These are phyloP conservation scores for Middelhovenomyces tepae DNA, from an alignment of 805 yeast species.

Conservation along the genomic window DNA sequence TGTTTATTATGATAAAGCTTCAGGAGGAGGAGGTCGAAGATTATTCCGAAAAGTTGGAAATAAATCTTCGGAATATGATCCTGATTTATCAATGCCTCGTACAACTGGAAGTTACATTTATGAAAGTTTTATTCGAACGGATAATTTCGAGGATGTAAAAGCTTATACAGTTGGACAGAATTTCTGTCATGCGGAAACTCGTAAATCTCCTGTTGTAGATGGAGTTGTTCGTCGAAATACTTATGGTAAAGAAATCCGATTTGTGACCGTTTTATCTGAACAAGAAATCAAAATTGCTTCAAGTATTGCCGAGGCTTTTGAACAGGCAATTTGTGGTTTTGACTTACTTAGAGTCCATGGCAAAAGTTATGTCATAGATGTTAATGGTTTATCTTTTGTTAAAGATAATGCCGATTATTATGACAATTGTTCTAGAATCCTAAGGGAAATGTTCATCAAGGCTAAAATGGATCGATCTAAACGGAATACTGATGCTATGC, in stretches of 20 bases:
- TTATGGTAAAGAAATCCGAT: slow-evolving; percentile 93
- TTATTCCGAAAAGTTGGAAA: slow-evolving; percentile 94
- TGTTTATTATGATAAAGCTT: slow-evolving; percentile 76
- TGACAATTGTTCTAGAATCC: slow-evolving; percentile 68
- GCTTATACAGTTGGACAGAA: slow-evolving; percentile 92
- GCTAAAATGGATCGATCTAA: slow-evolving; percentile 34
- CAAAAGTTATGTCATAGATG: slow-evolving; percentile 87
- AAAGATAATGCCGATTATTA: slow-evolving; percentile 84
- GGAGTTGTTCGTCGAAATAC: slow-evolving; percentile 96
- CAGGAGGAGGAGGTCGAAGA: slow-evolving; percentile 97
- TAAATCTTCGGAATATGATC: slow-evolving; percentile 93
- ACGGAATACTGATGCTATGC: slow-evolving; percentile 18
- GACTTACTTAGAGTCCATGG: slow-evolving; percentile 87
- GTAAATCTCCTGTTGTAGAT: slow-evolving; percentile 98
- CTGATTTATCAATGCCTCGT: slow-evolving; percentile 62
- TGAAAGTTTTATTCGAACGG: slow-evolving; percentile 95
- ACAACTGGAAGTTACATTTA: slow-evolving; percentile 87
- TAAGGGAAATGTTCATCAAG: slow-evolving; percentile 63
- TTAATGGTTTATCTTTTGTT: slow-evolving; percentile 95
- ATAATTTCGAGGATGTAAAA: slow-evolving; percentile 95
- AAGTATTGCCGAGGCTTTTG: slow-evolving; percentile 63
- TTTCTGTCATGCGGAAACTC: slow-evolving; percentile 95
- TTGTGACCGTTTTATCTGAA: slow-evolving; percentile 66
- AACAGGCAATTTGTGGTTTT: slow-evolving; percentile 95
- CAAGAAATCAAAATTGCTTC: slow-evolving; percentile 77